Base-by-base conservation (phyloP, 192 early-diverging fungal species). In the Entomortierella lignicola region DNA sequence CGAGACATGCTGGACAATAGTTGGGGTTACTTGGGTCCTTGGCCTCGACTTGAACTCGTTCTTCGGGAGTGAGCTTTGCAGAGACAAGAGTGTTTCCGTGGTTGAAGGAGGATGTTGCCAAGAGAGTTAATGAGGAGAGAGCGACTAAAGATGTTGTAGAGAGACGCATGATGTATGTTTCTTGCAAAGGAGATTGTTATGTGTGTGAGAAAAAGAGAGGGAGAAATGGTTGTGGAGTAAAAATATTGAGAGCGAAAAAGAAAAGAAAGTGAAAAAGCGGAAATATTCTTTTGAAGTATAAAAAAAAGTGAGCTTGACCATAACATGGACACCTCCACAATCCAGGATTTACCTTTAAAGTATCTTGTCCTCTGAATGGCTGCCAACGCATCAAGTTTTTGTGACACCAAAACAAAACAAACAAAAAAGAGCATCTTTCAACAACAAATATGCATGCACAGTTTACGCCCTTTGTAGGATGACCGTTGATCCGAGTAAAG, bases 1-100 rank as follows among this genome's bases (percentile, higher is more conserved):
- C 41, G 30, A 79, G 55, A 34, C 75, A 79, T 18, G 57, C 60
- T 0, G 75, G 66, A 47, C 75, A 79, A 50, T 79, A 79, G 68
- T 79, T 79, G 27, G 68, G 66, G 43, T 79, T 69, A 13, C 29
- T 29, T 6, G 75, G 63, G 21, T 79, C 55, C 32, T 34, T 62
- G 47, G 54, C 44, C 48, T 77, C 73, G 55, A 63, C 63, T 20
- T 41, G 37, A n/a, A 60, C 10, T 4, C 67, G 54, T 32, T 79
- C 75, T 39, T 70, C 42, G 0, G 67, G 47, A 4, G 75, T 79
- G 29, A 79, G 52, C 27, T 30, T n/a, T 21, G 73, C 73, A 47
- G 41, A 41, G 44, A 58, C 65, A 13, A 44, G 3, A 15, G 41
- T 34, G 39, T 42, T 29, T 39, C n/a, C 12, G 13, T 39, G 31